Base-by-base conservation (phyloP, 495 filamentous ascomycete species). In the Penicillium mononematosum region DNA sequence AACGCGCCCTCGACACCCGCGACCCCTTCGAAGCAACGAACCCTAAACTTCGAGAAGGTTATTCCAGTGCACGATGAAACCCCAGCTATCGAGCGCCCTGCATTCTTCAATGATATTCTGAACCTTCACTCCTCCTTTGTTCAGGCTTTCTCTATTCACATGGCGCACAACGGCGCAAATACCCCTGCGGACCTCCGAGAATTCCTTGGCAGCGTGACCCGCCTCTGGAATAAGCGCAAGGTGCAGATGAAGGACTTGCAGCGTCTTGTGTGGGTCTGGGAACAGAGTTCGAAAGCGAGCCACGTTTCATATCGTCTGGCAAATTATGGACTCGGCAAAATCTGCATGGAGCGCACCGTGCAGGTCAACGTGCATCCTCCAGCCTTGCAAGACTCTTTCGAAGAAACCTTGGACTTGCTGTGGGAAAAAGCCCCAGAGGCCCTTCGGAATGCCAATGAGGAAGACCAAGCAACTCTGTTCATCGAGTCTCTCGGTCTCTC, bases 141-240 rank as follows among this genome's bases (percentile, higher is more conserved):
- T 7, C 72, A 75, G 50, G 72, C 75, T 12, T 59, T 78, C 7
- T 69, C 72, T 0, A 58, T 78, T 14, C 74, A 80, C 51, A 61
- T 64, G 14, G 74, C 76, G 20, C 77, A 80, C 55, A 73, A 74
- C 45, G 75, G 76, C 16, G 46, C 63, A 3, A 54, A 55, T 14
- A 56, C 70, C 10, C 71, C 77, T 0, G 75, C 74, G 12, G 77
- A 80, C 34, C 50, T 78, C 38, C 58, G 68, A 50, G 72, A 77
- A 44, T 70, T 80, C 29, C 64, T 78, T 14, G 67, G 62, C 36
- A 76, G 67, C 27, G 64, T 77, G 7, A 69, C 70, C 38, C 67
- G 74, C 19, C 65, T 80, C 17, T 80, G 77, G 77, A 77, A 74
- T 61, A 78, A 78, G 58, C 69, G 77, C 48, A 78, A 78, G 61